phyloP scores from a whole-genome alignment of 345 rosid genomes.

The Aquilaria yunnanensis region DNA sequence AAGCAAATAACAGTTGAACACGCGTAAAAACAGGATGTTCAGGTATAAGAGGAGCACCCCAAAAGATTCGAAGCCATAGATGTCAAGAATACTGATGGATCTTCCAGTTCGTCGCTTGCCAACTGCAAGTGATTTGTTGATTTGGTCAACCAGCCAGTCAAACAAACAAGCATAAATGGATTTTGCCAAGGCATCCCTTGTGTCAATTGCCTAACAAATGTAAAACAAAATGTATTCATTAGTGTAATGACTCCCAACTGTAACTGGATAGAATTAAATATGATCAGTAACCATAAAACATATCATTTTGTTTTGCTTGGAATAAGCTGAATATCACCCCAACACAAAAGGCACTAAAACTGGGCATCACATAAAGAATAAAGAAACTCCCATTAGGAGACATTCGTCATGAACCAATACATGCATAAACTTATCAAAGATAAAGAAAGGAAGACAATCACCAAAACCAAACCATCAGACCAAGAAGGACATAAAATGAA shows the following conservation, averaged over 20 bases:
- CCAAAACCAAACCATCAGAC: no score
- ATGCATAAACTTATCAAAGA: no score
- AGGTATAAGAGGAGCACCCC: constrained; percentile 40
- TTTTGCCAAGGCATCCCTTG: constrained; percentile 96
- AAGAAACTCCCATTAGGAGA: no score
- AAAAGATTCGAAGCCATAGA: constrained; percentile 98
- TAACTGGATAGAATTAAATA: constrained; percentile 3
- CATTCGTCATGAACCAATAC: no score
- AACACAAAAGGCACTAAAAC: no score
- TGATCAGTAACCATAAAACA: not conserved
- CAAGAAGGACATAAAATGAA: no score
- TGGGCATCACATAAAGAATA: no score
- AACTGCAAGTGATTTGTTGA: constrained; percentile 90
- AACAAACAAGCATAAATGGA: constrained; percentile 88
- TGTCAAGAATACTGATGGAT: constrained; percentile 98
- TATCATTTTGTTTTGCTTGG: no score
- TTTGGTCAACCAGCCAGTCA: constrained; percentile 95
- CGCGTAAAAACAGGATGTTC: not conserved
- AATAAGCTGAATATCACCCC: no score
- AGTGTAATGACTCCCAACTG: not conserved
- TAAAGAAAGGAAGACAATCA: no score
- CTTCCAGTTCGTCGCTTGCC: constrained; percentile 93
- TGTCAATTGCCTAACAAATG: constrained; percentile 62
- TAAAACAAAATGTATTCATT: constrained; percentile 10
- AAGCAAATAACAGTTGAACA: constrained; percentile 12